Conservation (phyloP, 108 stramenopile genomes). For the Tribonema minus region DNA sequence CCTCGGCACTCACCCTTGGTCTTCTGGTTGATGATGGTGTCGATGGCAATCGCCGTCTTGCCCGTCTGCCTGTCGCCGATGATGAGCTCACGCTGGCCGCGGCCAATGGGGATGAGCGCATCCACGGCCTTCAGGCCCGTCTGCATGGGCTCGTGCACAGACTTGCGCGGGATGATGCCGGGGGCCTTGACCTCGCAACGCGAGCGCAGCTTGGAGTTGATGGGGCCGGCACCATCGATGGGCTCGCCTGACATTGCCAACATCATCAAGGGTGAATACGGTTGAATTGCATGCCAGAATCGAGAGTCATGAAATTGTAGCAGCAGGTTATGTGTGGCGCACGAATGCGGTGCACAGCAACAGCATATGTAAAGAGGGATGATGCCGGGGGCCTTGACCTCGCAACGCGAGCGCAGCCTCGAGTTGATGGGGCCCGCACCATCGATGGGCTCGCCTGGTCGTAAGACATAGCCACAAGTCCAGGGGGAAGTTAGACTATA, state of each 20-base stretch:
- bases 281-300: too few species aligned
- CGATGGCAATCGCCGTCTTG: conserved; percentile 97
- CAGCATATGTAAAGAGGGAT: too few species aligned
- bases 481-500: too few species aligned
- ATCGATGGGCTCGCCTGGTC: conserved; percentile 45
- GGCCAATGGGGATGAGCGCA: conserved; percentile 95
- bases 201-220: conserved; percentile 72
- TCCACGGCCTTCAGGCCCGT: conserved; percentile 98
- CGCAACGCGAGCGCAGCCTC: conserved; percentile 62
- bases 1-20: conserved; percentile 75
- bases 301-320: too few species aligned
- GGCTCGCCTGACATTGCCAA: conserved; percentile 30
- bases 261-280: too few species aligned
- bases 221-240: conserved; percentile 67
- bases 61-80: conserved; percentile 92
- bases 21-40: conserved; percentile 97
- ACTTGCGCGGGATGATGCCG: conserved; percentile 94
- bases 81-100: conserved; percentile 85
- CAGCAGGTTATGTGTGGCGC: too few species aligned
- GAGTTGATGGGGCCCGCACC: conserved; percentile 78
- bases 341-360: too few species aligned
- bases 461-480: too few species aligned
- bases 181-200: conserved; percentile 87
- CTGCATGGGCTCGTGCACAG: conserved; percentile 96
- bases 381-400: conserved; percentile 97